These are phyloP conservation scores for Butyriboletus appendiculatus DNA, from an alignment of 1,284 basidiomycete genomes.

Conservation along the genomic window DNA sequence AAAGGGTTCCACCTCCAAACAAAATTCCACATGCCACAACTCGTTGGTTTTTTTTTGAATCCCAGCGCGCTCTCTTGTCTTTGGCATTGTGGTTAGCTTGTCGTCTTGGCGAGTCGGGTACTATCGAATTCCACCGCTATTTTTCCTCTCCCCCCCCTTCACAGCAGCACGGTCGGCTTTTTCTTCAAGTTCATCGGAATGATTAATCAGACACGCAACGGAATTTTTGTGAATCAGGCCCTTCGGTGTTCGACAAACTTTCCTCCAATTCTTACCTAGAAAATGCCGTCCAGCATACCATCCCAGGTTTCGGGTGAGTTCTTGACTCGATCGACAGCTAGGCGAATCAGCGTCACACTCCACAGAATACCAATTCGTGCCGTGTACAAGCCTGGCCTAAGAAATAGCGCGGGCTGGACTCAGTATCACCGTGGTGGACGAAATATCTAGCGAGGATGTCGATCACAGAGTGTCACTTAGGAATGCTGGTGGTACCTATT, in stretches of 20 bases:
- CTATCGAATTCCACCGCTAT: neutral
- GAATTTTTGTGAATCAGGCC: neutral
- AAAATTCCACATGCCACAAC: slow-evolving; percentile 20
- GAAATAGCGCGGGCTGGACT: neutral
- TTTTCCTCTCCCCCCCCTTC: neutral
- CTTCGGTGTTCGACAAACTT: neutral
- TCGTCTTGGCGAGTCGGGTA: neutral
- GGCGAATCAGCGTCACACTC: neutral
- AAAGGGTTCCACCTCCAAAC: slow-evolving; percentile 3
- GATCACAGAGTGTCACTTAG: slow-evolving; percentile 1
- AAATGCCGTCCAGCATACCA: neutral
- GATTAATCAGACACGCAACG: neutral
- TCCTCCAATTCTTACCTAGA: neutral
- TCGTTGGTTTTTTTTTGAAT: slow-evolving; percentile 7
- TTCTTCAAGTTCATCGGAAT: no score
- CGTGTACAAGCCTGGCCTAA: neutral
- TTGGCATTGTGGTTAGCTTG: neutral
- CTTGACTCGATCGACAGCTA: neutral
- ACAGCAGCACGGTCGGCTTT: neutral
- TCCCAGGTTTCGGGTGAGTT: no score
- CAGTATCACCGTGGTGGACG: neutral
- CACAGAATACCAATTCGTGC: slow-evolving; percentile 9
- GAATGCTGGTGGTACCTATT: slow-evolving; percentile 5
- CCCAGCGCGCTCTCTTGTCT: slow-evolving; percentile 1
- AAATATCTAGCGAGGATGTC: neutral